These are phyloP conservation scores for Raphanus hybrid DNA, from an alignment of 441 rosid genomes.

Conservation along the genomic window DNA sequence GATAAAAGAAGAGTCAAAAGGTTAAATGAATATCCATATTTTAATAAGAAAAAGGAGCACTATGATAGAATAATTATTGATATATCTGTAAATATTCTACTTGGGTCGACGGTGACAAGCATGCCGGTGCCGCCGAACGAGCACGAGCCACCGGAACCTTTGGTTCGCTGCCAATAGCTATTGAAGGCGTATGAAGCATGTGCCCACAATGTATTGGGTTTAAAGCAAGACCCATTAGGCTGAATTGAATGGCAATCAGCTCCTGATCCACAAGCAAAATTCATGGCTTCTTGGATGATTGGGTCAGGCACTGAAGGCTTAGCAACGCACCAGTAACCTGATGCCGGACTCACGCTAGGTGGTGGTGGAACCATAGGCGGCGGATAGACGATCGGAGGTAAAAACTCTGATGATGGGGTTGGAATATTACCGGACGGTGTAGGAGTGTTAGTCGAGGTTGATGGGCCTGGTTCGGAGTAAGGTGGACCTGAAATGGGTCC, in stretches of 20 bases:
- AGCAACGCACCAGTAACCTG: slow-evolving; percentile 87
- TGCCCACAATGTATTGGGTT: slow-evolving; percentile 72
- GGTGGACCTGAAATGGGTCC: slow-evolving; percentile 48
- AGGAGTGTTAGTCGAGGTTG: slow-evolving; percentile 26
- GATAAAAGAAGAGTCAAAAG: too few relatives aligned
- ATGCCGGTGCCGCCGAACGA: slow-evolving; percentile 93
- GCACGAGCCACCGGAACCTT: slow-evolving; percentile 75
- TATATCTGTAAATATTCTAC: too few relatives aligned
- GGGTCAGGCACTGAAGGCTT: slow-evolving; percentile 94
- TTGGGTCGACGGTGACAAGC: slow-evolving; percentile 54
- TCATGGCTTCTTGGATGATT: slow-evolving; percentile 87
- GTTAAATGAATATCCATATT: too few relatives aligned
- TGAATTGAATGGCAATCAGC: slow-evolving; percentile 79
- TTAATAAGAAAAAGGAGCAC: too few relatives aligned
- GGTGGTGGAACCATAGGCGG: slow-evolving; percentile 77
- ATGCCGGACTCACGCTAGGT: slow-evolving; percentile 43
- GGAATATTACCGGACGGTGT: slow-evolving; percentile 52
- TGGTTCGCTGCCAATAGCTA: slow-evolving; percentile 89
- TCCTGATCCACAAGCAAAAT: slow-evolving; percentile 89
- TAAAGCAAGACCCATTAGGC: slow-evolving; percentile 69
- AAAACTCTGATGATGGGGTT: slow-evolving; percentile 53
- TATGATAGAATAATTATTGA: too few relatives aligned
- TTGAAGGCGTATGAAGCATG: slow-evolving; percentile 94
- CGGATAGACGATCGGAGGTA: slow-evolving; percentile 78
- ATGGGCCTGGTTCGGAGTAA: slow-evolving; percentile 43